Base-by-base conservation (phyloP, 1,284 basidiomycete genomes). In the Leucoagaricus sp. region DNA sequence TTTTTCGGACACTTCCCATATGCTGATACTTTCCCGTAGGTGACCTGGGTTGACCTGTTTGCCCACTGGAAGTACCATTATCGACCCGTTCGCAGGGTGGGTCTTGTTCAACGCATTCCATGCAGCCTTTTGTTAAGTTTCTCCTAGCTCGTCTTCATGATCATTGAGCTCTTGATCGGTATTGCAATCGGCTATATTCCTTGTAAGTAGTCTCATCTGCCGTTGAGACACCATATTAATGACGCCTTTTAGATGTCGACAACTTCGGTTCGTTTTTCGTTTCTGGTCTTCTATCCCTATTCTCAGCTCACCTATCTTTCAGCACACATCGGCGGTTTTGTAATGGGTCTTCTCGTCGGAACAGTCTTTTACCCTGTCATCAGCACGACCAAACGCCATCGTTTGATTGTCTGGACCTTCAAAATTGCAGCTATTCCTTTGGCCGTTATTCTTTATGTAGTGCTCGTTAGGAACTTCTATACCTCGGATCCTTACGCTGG, bases 21-120 rank as follows among this genome's bases (percentile, higher is more conserved):
- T 28, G 45, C 58, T 52, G 49, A 42, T 56, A 12, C 57, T 40
- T 31, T 8, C 33, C 26, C 19, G 19, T 49, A 85, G 85, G 82
- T 89, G 19, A 86, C 85, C 19, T 91, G 89, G 82, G 87, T 97
- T 1, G 96, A 99, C 68, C 75, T 99, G 29, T 79, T 93, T 49
- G 87, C 95, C 25, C 96, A 99, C 67, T 98, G 96, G 96, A 83
- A 85, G 64, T 91, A 94, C 66, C 87, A 94, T 49, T 86, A 89
- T 64, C 79, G 85, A 57, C 95, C 94, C 10, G 83, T 80, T 25
- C 80, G 86, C 60, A 93, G 86, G 80, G 91, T 90, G 65, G 72
- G 53, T 64, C 46, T 4, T 42, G 47, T 41, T 13, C 47, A n/a
- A 38, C 46, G 56, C 19, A 21, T 21, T 58, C 26, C 9, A 34